These are phyloP conservation scores for Phalaenopsis equestris DNA, from an alignment of 106 monocot species.

Conservation along the genomic window DNA sequence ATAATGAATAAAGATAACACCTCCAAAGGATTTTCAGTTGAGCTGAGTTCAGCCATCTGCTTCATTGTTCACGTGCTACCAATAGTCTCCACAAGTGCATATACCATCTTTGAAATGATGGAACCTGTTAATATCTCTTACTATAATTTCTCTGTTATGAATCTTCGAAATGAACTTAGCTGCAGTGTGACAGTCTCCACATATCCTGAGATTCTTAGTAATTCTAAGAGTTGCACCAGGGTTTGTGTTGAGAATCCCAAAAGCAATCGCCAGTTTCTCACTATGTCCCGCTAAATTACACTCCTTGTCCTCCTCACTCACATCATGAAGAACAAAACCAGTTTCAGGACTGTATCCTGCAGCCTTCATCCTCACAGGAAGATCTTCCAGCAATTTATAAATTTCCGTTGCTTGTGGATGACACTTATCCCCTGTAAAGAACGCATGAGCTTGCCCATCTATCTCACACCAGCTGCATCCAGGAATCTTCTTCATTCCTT, in stretches of 20 bases:
- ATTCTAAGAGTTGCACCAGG: conserved; percentile 21
- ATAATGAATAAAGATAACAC: neutral
- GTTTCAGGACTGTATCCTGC: conserved; percentile 36
- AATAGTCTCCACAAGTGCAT: conserved; percentile 57
- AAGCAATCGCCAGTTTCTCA: conserved; percentile 41
- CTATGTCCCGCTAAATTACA: conserved; percentile 33
- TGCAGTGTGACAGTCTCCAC: conserved; percentile 27
- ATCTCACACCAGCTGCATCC: conserved; percentile 66
- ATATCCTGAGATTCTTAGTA: conserved; percentile 36
- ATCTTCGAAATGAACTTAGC: conserved; percentile 34
- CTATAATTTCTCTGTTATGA: conserved; percentile 28
- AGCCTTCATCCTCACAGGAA: conserved; percentile 49
- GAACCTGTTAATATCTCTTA: conserved; percentile 29
- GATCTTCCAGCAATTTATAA: conserved; percentile 37
- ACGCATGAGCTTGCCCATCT: conserved; percentile 31
- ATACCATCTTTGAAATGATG: conserved; percentile 43
- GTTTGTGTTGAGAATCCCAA: conserved; percentile 26
- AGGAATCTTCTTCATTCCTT: conserved; percentile 32
- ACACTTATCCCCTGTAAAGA: conserved; percentile 34
- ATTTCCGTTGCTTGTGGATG: conserved; percentile 40
- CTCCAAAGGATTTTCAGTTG: neutral
- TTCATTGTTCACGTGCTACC: conserved; percentile 12
- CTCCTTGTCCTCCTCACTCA: conserved; percentile 29
- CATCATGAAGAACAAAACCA: conserved; percentile 33
- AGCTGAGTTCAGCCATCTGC: neutral